These are phyloP conservation scores for Penicillium crustosum DNA, from an alignment of 2,329 filamentous ascomycete species.

Conservation along the genomic window DNA sequence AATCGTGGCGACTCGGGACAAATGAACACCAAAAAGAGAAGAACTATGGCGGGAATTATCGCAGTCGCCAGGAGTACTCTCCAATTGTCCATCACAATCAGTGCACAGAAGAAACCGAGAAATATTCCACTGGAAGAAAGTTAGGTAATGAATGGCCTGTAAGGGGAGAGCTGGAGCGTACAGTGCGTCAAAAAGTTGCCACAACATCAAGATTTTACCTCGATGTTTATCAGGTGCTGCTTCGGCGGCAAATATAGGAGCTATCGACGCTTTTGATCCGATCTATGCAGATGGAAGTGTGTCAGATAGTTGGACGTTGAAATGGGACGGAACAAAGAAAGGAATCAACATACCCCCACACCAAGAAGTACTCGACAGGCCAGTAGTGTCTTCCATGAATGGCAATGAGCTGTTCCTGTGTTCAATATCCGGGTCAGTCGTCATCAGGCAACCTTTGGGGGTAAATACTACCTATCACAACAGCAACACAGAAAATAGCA, in stretches of 20 bases:
- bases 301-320: background rate
- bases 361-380: conserved; percentile 31
- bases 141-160: background rate
- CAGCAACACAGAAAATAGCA: conserved; percentile 27
- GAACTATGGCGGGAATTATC: background rate
- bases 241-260: conserved; percentile 25
- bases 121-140: background rate
- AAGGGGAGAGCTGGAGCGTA: background rate
- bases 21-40: conserved; percentile 1
- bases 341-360: conserved; percentile 21
- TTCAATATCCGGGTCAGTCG: background rate
- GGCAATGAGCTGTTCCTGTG: conserved; percentile 9
- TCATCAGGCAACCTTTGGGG: background rate
- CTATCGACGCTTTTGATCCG: conserved; percentile 26
- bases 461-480: background rate
- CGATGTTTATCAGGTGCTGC: conserved; percentile 20
- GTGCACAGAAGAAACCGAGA: background rate
- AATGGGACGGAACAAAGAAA: background rate
- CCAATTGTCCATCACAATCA: background rate
- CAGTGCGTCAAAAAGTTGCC: conserved; percentile 28
- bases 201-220: conserved; percentile 24
- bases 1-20: conserved; percentile 18
- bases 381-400: conserved; percentile 30
- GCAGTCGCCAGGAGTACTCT: background rate
- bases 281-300: conserved; percentile 10